Evolutionary conservation across 1,284 basidiomycete species (phyloP).

Genomic region (Cutaneotrichosporon daszewskae): DNA sequence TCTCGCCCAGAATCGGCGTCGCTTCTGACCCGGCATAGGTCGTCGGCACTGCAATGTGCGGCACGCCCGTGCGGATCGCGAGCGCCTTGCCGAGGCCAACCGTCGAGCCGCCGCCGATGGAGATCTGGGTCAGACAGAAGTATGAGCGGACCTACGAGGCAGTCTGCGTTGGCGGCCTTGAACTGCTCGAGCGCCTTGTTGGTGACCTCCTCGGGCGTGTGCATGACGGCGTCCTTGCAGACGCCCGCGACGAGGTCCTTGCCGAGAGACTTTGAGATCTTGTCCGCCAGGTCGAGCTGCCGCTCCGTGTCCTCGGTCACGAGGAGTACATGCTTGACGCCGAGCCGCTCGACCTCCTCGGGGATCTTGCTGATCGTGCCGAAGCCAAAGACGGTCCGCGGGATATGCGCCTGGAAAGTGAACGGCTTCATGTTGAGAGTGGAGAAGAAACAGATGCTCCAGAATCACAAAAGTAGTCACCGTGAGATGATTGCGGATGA

Average conservation of each 20-base stretch:
- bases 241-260: constrained; percentile 24
- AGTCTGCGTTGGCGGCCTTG: constrained; percentile 45
- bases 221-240: constrained; percentile 50
- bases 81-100: constrained; percentile 52
- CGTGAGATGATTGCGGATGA: too few species aligned
- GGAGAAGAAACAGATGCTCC: neutral
- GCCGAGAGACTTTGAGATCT: constrained; percentile 34
- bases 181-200: constrained; percentile 35
- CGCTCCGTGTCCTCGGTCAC: constrained; percentile 33
- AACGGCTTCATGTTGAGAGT: constrained; percentile 6
- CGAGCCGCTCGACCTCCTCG: constrained; percentile 43
- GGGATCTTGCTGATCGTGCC: constrained; percentile 47
- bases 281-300: constrained; percentile 27
- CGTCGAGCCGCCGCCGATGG: constrained; percentile 50
- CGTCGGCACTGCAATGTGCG: constrained; percentile 52
- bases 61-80: constrained; percentile 47
- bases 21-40: constrained; percentile 52
- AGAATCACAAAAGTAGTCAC: too few species aligned
- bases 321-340: constrained; percentile 43
- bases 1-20: constrained; percentile 52
- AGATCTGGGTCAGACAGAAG: constrained; percentile 2
- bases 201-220: constrained; percentile 51
- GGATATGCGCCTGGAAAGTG: constrained; percentile 38
- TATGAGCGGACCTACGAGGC: constrained; percentile 37
- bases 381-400: constrained; percentile 49